Evolutionary conservation across 2,329 filamentous ascomycete species (phyloP), one percentile per base, ranked within the genome.

Genomic region (Aureobasidium leucospermi): DNA sequence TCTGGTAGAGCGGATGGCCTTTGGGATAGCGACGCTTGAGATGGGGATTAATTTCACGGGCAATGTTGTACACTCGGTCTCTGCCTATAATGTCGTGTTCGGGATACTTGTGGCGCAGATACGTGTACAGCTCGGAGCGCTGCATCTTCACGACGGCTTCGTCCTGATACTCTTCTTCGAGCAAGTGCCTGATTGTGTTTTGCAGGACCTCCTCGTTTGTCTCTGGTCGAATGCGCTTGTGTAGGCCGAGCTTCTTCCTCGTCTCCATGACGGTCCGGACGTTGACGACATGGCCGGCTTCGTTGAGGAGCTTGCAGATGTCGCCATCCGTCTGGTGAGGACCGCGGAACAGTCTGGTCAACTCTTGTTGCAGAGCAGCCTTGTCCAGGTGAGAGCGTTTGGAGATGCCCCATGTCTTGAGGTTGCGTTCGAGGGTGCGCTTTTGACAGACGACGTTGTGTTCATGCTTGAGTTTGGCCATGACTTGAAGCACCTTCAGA

Each of bases 31-130:
- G 42, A 19, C 53, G 38, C 3, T 4, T 41, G 4, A 47, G 15
- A 1, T 16, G 10, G 1, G 53, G 42, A n/a, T 58, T 58, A 34
- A 58, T 58, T 9, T 58, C 53, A 19, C 53, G 53, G 23, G 53
- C 53, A 41, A 58, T 46, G 16, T 39, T 29, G 23, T 38, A 58
- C 0, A 58, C 53, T 8, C 53, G 53, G 15, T 58, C 53, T 32
- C 53, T 58, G 29, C 53, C 53, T 15, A 47, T n/a, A 2, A 58
- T 58, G 23, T 58, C 19, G 32, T 23, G 42, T 2, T 58, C 32
- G 3, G 53, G 53, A 58, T 58, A 58, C 16, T 58, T 58, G 16
- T 46, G 2, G 13, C 43, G 42, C 7, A 58, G 43, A 32, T 58
- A 39, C 9, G 31, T 31, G 23, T 58, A 58, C 19, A 58, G 34